Base-by-base conservation (phyloP, 768 basidiomycete genomes). In the Macrocybe gigantea region DNA sequence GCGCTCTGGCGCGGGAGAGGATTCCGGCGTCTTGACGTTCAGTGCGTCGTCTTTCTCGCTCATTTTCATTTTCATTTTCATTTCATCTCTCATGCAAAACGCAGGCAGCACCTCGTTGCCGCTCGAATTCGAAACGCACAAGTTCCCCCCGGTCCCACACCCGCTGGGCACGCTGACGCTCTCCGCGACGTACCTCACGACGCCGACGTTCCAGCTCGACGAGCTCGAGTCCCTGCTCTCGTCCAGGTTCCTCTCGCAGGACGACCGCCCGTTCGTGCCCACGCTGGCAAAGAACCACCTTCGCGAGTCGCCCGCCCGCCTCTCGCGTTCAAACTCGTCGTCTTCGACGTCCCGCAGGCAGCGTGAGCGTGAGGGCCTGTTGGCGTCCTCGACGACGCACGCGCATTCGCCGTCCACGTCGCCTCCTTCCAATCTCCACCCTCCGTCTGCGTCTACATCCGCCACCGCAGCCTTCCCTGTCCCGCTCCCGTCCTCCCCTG, bases 141-240 rank as follows among this genome's bases (percentile, higher is more conserved):
- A 71, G 8, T 88, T 92, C 58, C 75, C 84, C 1, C 56, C 80
- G 3, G 75, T 92, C 12, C 75, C 81, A 9, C 85, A 88, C 52
- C 85, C 85, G 5, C 56, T 68, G 51, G 89, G 88, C 41, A 70
- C 75, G 0, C 75, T 91, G 47, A 68, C 72, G 1, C 72, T 92
- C 45, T 71, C 80, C 7, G 65, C 75, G 33, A 80, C 77, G 29
- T 90, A 87, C 64, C 78, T 90, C 41, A 69, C 76, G 9, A 67
- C 75, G 1, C 85, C 88, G 4, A 69, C 76, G 56, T 91, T 91
- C 69, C 74, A 80, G 52, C 67, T 90, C 31, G 86, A 89, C 62
- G 84, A 88, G 53, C 72, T 83, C 32, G 89, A 92, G 64, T 83
- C 84, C 1, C 66, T 89, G 1, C 69, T 91, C 5, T 88, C 85